Base-by-base conservation (phyloP, 495 filamentous ascomycete species). In the Penicillium canariense region DNA sequence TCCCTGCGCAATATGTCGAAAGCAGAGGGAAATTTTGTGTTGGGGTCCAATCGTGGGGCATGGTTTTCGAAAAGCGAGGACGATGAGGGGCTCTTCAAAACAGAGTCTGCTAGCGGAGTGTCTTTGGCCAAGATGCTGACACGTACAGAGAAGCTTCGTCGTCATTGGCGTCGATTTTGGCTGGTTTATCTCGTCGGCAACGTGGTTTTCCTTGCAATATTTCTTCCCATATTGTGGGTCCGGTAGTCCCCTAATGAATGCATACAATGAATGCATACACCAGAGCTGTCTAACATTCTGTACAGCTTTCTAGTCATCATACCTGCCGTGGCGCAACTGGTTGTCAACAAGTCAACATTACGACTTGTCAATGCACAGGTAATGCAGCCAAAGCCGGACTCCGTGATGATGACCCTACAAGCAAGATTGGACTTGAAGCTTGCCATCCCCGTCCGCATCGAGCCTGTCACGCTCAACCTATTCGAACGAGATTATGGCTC, bases 261-360 rank as follows among this genome's bases (percentile, higher is more conserved):
- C 10, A 6, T 6, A 2, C 11, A 11, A 26, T 12, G 23, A 28
- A 22, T 9, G 14, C 6, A 31, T 35, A 30, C 9, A 15, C 15
- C 12, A n/a, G n/a, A n/a, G 35, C 50, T 31, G 18, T 30, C 44
- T 54, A 54, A 52, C 34, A n/a, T 12, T 18, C 10, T 11, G 0
- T n/a, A n/a, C 22, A 77, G 75, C 49, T 77, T 77, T 59, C 55
- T 74, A 0, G 53, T 74, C 34, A 57, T 67, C 22, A 69, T 77
- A 31, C 75, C 75, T 18, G 72, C 70, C 32, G 59, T 77, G 43
- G 70, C 75, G 2, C 75, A 75, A 49, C 54, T 68, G 28, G 65
- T 77, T 28, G 64, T 76, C 34, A 62, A 71, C 49, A 67, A 68
- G 18, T 70, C 70, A 0, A 56, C 59, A 12, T 63, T 77, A 17